phyloP scores from a whole-genome alignment of 768 basidiomycete genomes.

The Calocera cornea region DNA sequence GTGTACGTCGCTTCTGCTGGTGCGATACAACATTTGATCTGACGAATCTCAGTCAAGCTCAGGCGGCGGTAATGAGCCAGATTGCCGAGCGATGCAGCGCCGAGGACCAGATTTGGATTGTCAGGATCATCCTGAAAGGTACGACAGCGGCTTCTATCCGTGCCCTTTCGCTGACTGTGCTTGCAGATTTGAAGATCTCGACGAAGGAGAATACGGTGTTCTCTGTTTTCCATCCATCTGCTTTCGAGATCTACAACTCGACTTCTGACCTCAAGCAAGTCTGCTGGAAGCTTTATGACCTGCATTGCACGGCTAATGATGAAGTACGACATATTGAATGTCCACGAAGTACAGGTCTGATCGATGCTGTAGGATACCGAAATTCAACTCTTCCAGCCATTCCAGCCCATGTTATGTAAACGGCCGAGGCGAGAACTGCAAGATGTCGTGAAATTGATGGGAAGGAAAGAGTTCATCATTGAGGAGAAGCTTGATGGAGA shows the following conservation, averaged over 20 bases:
- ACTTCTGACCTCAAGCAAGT: constrained; percentile 94
- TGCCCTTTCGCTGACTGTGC: background rate
- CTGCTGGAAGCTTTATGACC: constrained; percentile 76
- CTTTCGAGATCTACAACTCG: constrained; percentile 86
- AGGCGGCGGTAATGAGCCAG: constrained; percentile 65
- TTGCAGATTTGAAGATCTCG: constrained; percentile 73
- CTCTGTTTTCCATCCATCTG: constrained; percentile 83
- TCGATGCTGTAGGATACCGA: constrained; percentile 52
- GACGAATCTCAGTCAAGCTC: constrained; percentile 43
- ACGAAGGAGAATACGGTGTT: constrained; percentile 92
- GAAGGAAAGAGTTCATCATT: constrained; percentile 63
- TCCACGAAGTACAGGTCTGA: background rate
- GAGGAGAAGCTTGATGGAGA: constrained; percentile 99
- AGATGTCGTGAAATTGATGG: constrained; percentile 76
- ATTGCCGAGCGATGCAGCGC: constrained; percentile 48
- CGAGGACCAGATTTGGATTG: constrained; percentile 88
- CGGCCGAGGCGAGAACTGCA: constrained; percentile 69
- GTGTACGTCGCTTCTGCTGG: constrained; percentile 34
- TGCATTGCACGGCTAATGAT: constrained; percentile 41
- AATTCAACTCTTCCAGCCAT: constrained; percentile 69
- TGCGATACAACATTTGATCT: constrained; percentile 10
- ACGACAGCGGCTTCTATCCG: background rate
- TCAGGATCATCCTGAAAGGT: constrained; percentile 91
- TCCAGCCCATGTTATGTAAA: constrained; percentile 92
- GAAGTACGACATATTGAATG: constrained; percentile 29